These are phyloP conservation scores for Aspergillus pseudonomiae DNA, from an alignment of 2,329 filamentous ascomycete species.

Conservation along the genomic window DNA sequence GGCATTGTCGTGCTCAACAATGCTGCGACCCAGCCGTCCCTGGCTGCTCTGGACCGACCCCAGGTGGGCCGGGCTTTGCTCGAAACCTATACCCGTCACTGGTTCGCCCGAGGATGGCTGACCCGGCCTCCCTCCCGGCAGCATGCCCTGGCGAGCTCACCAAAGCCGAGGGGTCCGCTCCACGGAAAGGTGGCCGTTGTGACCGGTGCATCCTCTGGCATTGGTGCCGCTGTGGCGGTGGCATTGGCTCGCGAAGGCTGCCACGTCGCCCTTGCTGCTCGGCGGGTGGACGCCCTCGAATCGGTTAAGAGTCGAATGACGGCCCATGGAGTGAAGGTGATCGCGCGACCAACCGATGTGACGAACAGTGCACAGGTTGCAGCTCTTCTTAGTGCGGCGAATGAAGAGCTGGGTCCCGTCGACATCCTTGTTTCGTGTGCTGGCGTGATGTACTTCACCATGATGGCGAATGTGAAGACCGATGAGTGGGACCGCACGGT, in stretches of 20 bases:
- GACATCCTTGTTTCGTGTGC: slow-evolving; percentile 81
- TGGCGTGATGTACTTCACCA: slow-evolving; percentile 86
- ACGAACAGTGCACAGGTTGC: slow-evolving; percentile 69
- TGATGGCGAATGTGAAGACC: slow-evolving; percentile 75
- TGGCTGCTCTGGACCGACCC: slow-evolving; percentile 62
- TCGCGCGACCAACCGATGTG: slow-evolving; percentile 73
- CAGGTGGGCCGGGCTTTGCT: slow-evolving; percentile 71
- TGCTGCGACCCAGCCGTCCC: slow-evolving; percentile 64
- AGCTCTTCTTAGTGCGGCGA: slow-evolving; percentile 62
- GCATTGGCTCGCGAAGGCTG: slow-evolving; percentile 72
- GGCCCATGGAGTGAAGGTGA: slow-evolving; percentile 63
- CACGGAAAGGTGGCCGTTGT: slow-evolving; percentile 72
- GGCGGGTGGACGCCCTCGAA: slow-evolving; percentile 70
- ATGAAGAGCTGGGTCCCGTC: slow-evolving; percentile 67
- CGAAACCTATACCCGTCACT: slow-evolving; percentile 77
- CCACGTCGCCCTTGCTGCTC: slow-evolving; percentile 71
- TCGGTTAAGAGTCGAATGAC: slow-evolving; percentile 64
- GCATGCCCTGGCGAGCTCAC: slow-evolving; percentile 48
- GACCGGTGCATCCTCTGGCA: slow-evolving; percentile 79
- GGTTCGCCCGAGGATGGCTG: slow-evolving; percentile 79
- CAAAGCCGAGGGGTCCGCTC: slow-evolving; percentile 59
- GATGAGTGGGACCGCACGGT: slow-evolving; percentile 82
- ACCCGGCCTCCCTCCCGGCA: slow-evolving; percentile 61
- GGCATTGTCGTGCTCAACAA: slow-evolving; percentile 76
- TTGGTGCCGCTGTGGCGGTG: slow-evolving; percentile 72